Base-by-base conservation (phyloP, 495 filamentous ascomycete genomes). In the Hypoxylon fragiforme region DNA sequence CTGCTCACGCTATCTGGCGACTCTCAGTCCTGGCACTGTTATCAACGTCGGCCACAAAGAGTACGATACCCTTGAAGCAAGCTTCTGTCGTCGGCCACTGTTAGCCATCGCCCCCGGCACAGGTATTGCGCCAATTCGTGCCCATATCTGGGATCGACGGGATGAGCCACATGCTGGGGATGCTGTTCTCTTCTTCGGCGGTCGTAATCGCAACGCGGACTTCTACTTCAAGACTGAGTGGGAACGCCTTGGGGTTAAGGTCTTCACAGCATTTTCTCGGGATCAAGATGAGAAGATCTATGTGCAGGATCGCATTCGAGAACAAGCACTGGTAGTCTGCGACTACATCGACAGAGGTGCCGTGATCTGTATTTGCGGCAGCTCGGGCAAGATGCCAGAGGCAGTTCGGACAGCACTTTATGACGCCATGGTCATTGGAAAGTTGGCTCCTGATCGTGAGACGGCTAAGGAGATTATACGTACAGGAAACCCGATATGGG, bases 21-120 rank as follows among this genome's bases (percentile, higher is more conserved):
- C 77, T 1, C 77, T 97, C 0, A 61, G 55, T 3, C 64, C 73
- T 1, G 83, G 83, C 1, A 86, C 84, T 8, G 60, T 66, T 1
- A 64, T 95, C 15, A 70, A 62, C 9, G 73, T 96, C 6, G 73
- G 75, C 4, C 62, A 92, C 26, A 72, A 70, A 15, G 18, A 26
- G 0, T 42, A 49, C 7, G 43, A 58, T 12, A 43, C 38, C 4
- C 43, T 62, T 4, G 32, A 48, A 12, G 20, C 36, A 3, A n/a
- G n/a, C 7, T 30, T 50, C 13, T 22, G 12, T 13, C 20, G 37
- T 42, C 48, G 66, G 37, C 88, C 94, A 1, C 75, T 89, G 1
- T 71, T 98, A 28, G 83, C 95, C 66, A 82, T 99, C 30, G 92
- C 86, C 1, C 87, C 94, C 0, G 94, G 94, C 8, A 99, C 94